Evolutionary conservation across 176 grass and related monocot genomes (phyloP), one percentile per base, ranked within the genome.

Genomic region (Pontederia paniculata): DNA sequence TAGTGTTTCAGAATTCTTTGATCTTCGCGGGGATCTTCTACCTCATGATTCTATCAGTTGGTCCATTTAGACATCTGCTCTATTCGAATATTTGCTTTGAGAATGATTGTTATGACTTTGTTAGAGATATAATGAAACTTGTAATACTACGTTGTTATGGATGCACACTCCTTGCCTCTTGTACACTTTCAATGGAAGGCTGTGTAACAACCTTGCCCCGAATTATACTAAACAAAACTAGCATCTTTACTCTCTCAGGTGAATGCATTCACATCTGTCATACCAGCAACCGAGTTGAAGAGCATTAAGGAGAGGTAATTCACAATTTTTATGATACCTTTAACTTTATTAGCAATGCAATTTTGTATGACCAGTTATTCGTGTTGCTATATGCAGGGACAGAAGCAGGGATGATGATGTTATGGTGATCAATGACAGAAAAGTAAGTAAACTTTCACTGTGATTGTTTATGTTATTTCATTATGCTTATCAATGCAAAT

Each of bases 241-340:
- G 23, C 9, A n/a, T 28, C 7, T 69, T 19, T 23, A 70, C 58
- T 37, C 45, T n/a, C 3, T 23, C 63, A 88, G 85, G 66, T 68
- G 51, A 63, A 47, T 58, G 25, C 60, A 51, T 18, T 58, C 42
- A 64, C 54, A 73, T 51, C 23, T 55, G 42, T 57, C 22, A 57
- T 57, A 45, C 68, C 78, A 54, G 57, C 60, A 42, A 23, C 19
- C 42, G 80, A 74, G 65, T 58, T 80, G 12, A 67, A 13, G 45
- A 83, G 69, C 53, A 15, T 63, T 70, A 88, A 76, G 62, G 76
- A 80, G 57, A 83, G 80, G 85, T 88, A 76, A 43, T 44, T 45
- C 56, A 22, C 12, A 57, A 68, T 14, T 48, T 49, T 58, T 16
- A 19, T 54, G n/a, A 12, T 53, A 53, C 28, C 19, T 43, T 37